Evolutionary conservation across 257 asterid species (phyloP).

Genomic region (Vinca minor): DNA sequence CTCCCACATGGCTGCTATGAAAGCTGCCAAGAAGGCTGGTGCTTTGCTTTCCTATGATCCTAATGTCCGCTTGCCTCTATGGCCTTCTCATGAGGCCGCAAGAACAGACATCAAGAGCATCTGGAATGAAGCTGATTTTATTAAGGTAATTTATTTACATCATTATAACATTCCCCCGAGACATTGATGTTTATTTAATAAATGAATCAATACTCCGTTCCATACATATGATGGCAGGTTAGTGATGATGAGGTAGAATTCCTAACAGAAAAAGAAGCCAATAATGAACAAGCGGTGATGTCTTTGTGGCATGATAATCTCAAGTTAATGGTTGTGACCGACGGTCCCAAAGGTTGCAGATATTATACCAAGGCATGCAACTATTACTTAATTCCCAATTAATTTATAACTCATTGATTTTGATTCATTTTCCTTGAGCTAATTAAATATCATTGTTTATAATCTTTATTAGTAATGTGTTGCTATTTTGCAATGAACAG

Average conservation of each 20-base stretch:
- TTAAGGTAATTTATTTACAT: constrained; percentile 41
- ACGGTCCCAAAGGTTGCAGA: constrained; percentile 41
- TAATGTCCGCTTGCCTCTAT: constrained; percentile 41
- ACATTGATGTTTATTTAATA: too few species aligned
- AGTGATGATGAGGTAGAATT: constrained; percentile 39
- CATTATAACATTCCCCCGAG: too few species aligned
- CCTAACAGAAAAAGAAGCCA: constrained; percentile 24
- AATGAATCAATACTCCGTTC: too few species aligned
- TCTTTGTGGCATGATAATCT: constrained; percentile 31
- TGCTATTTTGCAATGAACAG: too few species aligned
- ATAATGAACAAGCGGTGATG: constrained; percentile 23
- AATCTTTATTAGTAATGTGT: too few species aligned
- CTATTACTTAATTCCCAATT: too few species aligned
- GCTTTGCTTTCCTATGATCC: constrained; percentile 40
- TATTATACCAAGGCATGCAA: constrained; percentile 30
- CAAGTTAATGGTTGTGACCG: constrained; percentile 33
- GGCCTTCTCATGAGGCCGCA: constrained; percentile 39
- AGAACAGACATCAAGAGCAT: constrained; percentile 33
- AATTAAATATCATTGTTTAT: too few species aligned
- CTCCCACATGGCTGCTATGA: constrained; percentile 39
- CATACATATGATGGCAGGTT: constrained; percentile 17
- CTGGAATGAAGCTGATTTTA: constrained; percentile 41
- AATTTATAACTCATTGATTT: too few species aligned
- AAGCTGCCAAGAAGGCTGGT: constrained; percentile 37
- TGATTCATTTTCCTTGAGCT: too few species aligned